Conservation (phyloP, 371 early-diverging fungal genomes). For the Massospora cicadina region DNA sequence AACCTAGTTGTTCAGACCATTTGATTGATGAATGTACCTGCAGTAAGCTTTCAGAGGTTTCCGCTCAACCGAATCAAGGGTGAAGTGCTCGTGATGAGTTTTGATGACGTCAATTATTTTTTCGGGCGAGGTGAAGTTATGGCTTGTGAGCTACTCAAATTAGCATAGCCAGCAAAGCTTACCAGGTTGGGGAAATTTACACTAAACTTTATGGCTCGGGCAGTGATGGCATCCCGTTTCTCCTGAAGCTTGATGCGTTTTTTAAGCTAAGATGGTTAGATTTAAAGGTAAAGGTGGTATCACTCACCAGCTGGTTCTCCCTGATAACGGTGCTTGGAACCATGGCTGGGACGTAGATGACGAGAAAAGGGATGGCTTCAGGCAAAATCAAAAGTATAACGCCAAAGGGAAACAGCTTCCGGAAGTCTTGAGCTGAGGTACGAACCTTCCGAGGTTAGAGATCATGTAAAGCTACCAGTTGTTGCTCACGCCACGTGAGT, state of each 20-base stretch:
- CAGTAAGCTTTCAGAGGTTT: slow-evolving; percentile 2
- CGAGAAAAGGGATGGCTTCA: slow-evolving; percentile 41
- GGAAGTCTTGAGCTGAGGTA: slow-evolving; percentile 28
- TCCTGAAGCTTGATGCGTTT: slow-evolving; percentile 35
- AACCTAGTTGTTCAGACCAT: slow-evolving; percentile 19
- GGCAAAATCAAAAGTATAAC: slow-evolving; percentile 30
- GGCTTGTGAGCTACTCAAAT: background rate
- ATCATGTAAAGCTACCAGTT: slow-evolving; percentile 18
- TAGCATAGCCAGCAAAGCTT: background rate
- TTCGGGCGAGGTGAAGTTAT: background rate
- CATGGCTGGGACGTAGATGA: slow-evolving; percentile 35
- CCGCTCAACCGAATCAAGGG: background rate
- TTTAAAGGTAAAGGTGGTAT: background rate
- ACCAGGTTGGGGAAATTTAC: slow-evolving; percentile 9
- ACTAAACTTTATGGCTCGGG: slow-evolving; percentile 21
- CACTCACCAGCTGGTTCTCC: slow-evolving; percentile 29
- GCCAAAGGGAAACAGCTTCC: slow-evolving; percentile 38
- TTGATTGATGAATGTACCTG: background rate
- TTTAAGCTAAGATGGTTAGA: slow-evolving; percentile 18
- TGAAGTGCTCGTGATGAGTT: background rate
- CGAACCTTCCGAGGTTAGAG: slow-evolving; percentile 19
- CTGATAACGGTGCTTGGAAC: slow-evolving; percentile 42
- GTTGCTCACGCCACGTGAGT: slow-evolving; percentile 29
- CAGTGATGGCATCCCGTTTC: slow-evolving; percentile 28
- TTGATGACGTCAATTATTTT: background rate